These are phyloP conservation scores for Suillus discolor DNA, from an alignment of 768 basidiomycete species.

Conservation along the genomic window DNA sequence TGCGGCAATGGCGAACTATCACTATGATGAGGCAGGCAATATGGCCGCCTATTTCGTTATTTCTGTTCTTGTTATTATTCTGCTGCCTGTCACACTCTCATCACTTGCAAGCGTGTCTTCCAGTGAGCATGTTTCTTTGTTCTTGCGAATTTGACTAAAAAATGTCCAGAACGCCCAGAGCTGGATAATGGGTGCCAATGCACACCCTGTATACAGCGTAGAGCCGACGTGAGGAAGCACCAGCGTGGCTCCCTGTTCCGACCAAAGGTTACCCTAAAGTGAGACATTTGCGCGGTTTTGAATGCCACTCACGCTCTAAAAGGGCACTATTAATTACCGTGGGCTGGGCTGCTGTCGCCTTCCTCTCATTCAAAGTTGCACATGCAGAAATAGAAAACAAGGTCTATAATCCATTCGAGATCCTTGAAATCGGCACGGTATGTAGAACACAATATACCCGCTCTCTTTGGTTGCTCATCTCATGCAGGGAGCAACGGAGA, in stretches of 20 bases:
- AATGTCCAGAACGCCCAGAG: slow-evolving; percentile 33
- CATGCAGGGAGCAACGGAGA: slow-evolving; percentile 66
- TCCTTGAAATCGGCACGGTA: slow-evolving; percentile 77
- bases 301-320: slow-evolving; percentile 10
- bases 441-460: slow-evolving; percentile 24
- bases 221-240: slow-evolving; percentile 43
- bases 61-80: slow-evolving; percentile 82
- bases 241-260: slow-evolving; percentile 50
- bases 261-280: slow-evolving; percentile 56
- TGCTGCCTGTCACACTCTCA: slow-evolving; percentile 76
- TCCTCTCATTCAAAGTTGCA: slow-evolving; percentile 67
- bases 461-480: slow-evolving; percentile 5
- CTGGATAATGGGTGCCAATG: slow-evolving; percentile 60
- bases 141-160: slow-evolving; percentile 15
- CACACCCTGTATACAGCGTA: slow-evolving; percentile 59
- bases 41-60: slow-evolving; percentile 92
- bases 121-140: slow-evolving; percentile 39
- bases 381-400: slow-evolving; percentile 58
- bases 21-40: slow-evolving; percentile 83
- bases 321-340: slow-evolving; percentile 62
- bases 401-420: slow-evolving; percentile 93
- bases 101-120: slow-evolving; percentile 39
- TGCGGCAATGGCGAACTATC: slow-evolving; percentile 71
- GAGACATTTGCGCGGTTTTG: slow-evolving; percentile 23
- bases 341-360: slow-evolving; percentile 77